These are phyloP conservation scores for Piper betle DNA, from an alignment of 164 flowering plant genomes.

Conservation along the genomic window DNA sequence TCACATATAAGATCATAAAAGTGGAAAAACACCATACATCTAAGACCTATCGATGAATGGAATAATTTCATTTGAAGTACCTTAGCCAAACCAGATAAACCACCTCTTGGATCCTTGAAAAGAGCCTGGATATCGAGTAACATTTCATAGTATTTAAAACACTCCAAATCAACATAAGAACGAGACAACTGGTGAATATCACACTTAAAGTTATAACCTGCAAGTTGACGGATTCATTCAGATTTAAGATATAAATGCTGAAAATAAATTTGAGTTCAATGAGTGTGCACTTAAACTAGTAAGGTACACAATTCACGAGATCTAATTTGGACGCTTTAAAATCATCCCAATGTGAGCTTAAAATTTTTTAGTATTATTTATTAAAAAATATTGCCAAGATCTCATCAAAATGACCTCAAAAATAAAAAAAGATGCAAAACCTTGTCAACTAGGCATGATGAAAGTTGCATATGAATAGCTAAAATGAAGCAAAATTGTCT, in stretches of 20 bases:
- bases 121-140: constrained; percentile 78
- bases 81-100: constrained; percentile 85
- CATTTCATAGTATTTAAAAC: constrained; percentile 88
- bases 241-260: background rate
- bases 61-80: constrained; percentile 18
- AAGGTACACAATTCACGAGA: no score
- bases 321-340: no score
- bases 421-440: no score
- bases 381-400: no score
- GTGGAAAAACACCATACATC: no score
- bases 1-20: background rate
- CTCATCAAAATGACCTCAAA: no score
- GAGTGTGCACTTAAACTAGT: background rate
- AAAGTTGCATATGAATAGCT: no score
- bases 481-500: no score
- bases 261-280: background rate
- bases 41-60: background rate
- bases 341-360: no score
- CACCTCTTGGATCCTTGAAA: constrained; percentile 71
- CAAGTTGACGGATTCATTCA: constrained; percentile 11
- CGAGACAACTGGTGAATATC: constrained; percentile 63
- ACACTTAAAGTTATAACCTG: constrained; percentile 86
- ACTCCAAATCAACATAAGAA: constrained; percentile 60
- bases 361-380: no score
- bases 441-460: no score